phyloP scores from a whole-genome alignment of 441 rosid genomes.

The Brassica balearica region DNA sequence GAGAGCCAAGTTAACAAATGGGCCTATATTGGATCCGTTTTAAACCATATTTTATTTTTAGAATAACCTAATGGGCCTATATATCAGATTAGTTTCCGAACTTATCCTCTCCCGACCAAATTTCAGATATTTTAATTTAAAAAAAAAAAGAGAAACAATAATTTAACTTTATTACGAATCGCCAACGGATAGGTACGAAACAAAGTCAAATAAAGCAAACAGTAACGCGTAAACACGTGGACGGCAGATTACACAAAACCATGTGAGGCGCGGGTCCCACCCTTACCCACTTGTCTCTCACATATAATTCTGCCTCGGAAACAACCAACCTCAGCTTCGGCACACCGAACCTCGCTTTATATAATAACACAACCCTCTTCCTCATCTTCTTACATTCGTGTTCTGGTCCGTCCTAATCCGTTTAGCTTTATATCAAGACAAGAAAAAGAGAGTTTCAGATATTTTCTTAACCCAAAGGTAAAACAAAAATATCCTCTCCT shows the following conservation, averaged over 20 bases:
- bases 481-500: slow-evolving; percentile 9
- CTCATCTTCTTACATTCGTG: slow-evolving; percentile 23
- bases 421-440: background rate
- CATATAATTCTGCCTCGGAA: background rate
- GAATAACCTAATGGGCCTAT: too few species aligned
- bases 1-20: too few species aligned
- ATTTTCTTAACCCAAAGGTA: slow-evolving; percentile 42
- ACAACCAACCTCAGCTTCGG: slow-evolving; percentile 12
- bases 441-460: slow-evolving; percentile 14
- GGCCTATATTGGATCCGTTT: too few species aligned
- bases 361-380: slow-evolving; percentile 1
- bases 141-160: too few species aligned
- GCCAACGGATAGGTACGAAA: slow-evolving; percentile 35
- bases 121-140: too few species aligned
- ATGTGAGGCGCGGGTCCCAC: slow-evolving; percentile 32
- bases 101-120: too few species aligned
- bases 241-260: slow-evolving; percentile 38
- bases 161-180: slow-evolving; percentile 1
- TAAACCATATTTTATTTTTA: too few species aligned
- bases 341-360: slow-evolving; percentile 34
- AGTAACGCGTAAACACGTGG: slow-evolving; percentile 47
- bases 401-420: slow-evolving; percentile 34
- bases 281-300: slow-evolving; percentile 42
- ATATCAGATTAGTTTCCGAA: too few species aligned
- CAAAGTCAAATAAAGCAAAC: slow-evolving; percentile 38